phyloP scores from a whole-genome alignment of 2,329 filamentous ascomycete species.

The Teratosphaeria zuluensis region DNA sequence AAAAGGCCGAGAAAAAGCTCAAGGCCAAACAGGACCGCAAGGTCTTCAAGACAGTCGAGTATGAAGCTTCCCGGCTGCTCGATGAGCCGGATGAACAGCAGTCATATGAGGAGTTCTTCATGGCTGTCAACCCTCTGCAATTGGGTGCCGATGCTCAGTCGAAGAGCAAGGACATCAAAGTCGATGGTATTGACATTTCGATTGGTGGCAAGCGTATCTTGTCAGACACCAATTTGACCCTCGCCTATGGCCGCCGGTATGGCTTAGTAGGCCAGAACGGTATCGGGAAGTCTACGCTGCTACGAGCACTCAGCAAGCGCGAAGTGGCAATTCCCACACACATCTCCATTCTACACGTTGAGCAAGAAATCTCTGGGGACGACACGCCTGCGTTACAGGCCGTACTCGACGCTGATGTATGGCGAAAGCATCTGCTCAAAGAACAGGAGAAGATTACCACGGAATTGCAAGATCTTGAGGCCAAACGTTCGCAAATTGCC shows the following conservation, averaged over 20 bases:
- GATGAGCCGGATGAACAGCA: slow-evolving; percentile 72
- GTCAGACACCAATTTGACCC: slow-evolving; percentile 78
- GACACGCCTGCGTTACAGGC: slow-evolving; percentile 92
- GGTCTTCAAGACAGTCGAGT: slow-evolving; percentile 94
- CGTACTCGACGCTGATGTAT: slow-evolving; percentile 93
- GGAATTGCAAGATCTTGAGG: slow-evolving; percentile 67
- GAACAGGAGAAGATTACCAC: slow-evolving; percentile 81
- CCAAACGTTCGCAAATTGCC: slow-evolving; percentile 67
- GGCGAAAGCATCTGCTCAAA: slow-evolving; percentile 86
- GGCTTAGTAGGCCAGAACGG: slow-evolving; percentile 98
- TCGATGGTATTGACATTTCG: slow-evolving; percentile 90
- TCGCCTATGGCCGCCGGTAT: slow-evolving; percentile 88
- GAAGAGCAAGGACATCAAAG: slow-evolving; percentile 98
- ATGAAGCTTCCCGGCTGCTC: slow-evolving; percentile 85
- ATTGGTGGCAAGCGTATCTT: slow-evolving; percentile 84
- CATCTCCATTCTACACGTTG: slow-evolving; percentile 97
- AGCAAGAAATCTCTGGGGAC: slow-evolving; percentile 95
- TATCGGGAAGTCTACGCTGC: slow-evolving; percentile 78
- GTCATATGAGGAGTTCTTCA: slow-evolving; percentile 99
- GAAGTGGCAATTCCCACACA: slow-evolving; percentile 92
- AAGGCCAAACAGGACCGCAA: slow-evolving; percentile 98
- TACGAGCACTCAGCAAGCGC: slow-evolving; percentile 83
- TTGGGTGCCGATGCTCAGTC: slow-evolving; percentile 56
- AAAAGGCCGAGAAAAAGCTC: slow-evolving; percentile 97
- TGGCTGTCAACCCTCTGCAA: slow-evolving; percentile 96